Conservation (phyloP, 768 basidiomycete species). For the Tylopilus felleus region DNA sequence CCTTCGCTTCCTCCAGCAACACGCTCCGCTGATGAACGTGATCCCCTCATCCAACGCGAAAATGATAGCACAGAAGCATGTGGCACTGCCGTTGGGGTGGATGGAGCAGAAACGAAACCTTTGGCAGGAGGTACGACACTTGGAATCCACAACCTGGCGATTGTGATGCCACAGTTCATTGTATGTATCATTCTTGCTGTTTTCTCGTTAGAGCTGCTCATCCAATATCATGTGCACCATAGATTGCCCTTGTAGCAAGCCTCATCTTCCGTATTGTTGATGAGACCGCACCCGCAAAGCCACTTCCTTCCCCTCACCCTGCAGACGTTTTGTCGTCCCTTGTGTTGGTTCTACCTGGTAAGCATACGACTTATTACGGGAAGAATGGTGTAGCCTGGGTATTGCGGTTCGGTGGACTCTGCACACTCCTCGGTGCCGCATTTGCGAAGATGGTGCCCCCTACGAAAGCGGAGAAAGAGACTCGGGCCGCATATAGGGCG, state of each 20-base stretch:
- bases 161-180: conserved; percentile 92
- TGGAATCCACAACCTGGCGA: conserved; percentile 93
- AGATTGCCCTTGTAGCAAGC: conserved; percentile 87
- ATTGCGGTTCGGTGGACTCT: conserved; percentile 85
- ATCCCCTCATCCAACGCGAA: conserved; percentile 59
- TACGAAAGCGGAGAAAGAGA: conserved; percentile 88
- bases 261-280: conserved; percentile 83
- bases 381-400: conserved; percentile 95
- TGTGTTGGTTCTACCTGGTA: conserved; percentile 29
- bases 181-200: conserved; percentile 46
- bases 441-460: conserved; percentile 81
- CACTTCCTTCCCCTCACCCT: conserved; percentile 27
- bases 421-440: conserved; percentile 74
- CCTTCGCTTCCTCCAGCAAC: conserved; percentile 29
- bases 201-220: neutral
- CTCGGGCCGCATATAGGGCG: conserved; percentile 74
- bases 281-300: conserved; percentile 27
- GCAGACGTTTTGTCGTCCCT: conserved; percentile 29
- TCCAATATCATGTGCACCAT: neutral
- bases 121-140: conserved; percentile 87
- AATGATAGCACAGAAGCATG: conserved; percentile 43
- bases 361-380: conserved; percentile 61
- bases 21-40: conserved; percentile 32
- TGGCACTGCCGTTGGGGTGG: conserved; percentile 31
- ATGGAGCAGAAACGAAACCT: conserved; percentile 36